Base-by-base conservation (phyloP, 2,329 filamentous ascomycete genomes). In the Epicoccum nigrum region DNA sequence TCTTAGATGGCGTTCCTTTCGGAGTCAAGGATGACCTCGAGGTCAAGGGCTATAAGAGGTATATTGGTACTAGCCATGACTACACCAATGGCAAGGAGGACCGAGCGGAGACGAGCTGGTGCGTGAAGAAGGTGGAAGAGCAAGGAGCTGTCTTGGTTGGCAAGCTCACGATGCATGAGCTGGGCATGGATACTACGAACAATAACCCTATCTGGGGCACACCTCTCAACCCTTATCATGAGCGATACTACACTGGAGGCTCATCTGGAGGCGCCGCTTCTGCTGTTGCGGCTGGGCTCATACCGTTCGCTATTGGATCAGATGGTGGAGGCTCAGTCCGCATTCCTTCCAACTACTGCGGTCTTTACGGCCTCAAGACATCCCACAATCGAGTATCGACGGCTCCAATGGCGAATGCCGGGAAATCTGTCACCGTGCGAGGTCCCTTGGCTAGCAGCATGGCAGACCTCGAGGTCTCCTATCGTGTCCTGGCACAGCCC, bases 11-110 rank as follows among this genome's bases (percentile, higher is more conserved):
- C 11, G 84, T 96, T 1, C 92, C 91, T 0, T 83, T 95, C 40
- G 88, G 87, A 0, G 83, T 94, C 62, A 96, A 96, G 74, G 91
- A 95, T 66, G 90, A 96, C 65, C 81, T 87, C 13, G 81, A 87
- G 57, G 77, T 92, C 25, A 79, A 84, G 57, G 90, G 88, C 12
- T 92, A 91, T 68, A 81, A 83, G 42, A 83, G 81, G 56, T 87
- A 84, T 45, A 74, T 83, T 39, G 90, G 88, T 17, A 86, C 87
- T 63, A 81, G 76, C 55, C 77, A 86, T 37, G 80, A 87, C 57
- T 81, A 83, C 50, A 81, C 77, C 2, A 55, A 77, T 67, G 68
- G 68, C 57, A 65, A 77, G 64, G 49, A 52, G 28, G 9, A 33
- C 27, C 67, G 74, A 13, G 76, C 77, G 44, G 76, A 79, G 54